A percentile compares a stretch with the other conserved stretches of the same genome.
Evolutionary conservation across 345 rosid species (phyloP).

Genomic region (Citrus australasica): DNA sequence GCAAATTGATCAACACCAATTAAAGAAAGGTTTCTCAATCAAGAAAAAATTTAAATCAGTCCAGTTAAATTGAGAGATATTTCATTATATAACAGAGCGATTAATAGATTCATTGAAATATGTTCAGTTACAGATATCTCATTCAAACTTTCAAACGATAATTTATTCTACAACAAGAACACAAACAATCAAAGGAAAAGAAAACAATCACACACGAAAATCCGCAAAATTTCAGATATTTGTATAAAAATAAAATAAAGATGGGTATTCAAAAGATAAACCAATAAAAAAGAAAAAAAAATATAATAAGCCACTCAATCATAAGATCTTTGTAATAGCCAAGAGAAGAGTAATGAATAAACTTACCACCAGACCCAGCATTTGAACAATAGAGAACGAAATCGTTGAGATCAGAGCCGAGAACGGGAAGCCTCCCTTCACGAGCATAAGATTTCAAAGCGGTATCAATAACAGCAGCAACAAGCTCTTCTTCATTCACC

Average conservation of each 20-base stretch:
- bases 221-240: not conserved
- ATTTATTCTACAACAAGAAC: not conserved
- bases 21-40: not conserved
- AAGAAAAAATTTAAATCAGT: not conserved
- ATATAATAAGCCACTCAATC: not conserved
- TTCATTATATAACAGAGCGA: not conserved
- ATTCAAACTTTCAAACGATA: not conserved
- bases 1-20: conserved; percentile 21
- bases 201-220: not conserved
- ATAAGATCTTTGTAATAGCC: not conserved
- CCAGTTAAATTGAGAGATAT: not conserved
- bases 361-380: conserved; percentile 60
- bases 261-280: not conserved
- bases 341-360: not conserved
- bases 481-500: conserved; percentile 69
- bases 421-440: conserved; percentile 95
- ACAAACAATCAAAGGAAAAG: not conserved
- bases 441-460: conserved; percentile 86
- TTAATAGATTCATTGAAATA: not conserved
- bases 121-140: not conserved
- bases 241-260: not conserved
- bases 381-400: conserved; percentile 75
- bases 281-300: not conserved
- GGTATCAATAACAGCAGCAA: conserved; percentile 74
- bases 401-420: conserved; percentile 73